These are phyloP conservation scores for Fusarium pseudocircinatum DNA, from an alignment of 2,329 filamentous ascomycete genomes.

Conservation along the genomic window DNA sequence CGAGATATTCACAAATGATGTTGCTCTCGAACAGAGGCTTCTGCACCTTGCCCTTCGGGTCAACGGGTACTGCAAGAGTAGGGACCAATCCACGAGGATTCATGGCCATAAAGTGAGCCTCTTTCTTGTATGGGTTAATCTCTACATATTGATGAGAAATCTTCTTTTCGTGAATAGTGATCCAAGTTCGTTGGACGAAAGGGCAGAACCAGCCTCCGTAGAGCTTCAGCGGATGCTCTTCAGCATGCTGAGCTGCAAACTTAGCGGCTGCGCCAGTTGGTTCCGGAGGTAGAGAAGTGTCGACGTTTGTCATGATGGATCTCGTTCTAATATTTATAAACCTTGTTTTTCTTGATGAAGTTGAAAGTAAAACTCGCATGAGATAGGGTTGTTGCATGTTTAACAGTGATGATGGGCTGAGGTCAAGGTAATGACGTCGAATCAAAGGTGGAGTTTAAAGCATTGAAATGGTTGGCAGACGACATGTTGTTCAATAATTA, in stretches of 20 bases:
- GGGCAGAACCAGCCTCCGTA: slow-evolving; percentile 82
- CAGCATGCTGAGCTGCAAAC: slow-evolving; percentile 57
- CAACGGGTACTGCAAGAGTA: slow-evolving; percentile 65
- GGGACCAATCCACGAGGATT: slow-evolving; percentile 82
- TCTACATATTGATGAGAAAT: slow-evolving; percentile 80
- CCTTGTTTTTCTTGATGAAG: not conserved
- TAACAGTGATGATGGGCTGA: not conserved
- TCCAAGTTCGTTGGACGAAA: slow-evolving; percentile 77
- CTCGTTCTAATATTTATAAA: not conserved
- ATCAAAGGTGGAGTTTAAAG: slow-evolving; percentile 17
- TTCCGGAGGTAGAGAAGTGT: slow-evolving; percentile 58
- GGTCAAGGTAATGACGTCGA: slow-evolving; percentile 28
- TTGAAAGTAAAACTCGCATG: not conserved
- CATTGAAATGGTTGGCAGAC: not conserved
- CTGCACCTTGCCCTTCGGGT: slow-evolving; percentile 43
- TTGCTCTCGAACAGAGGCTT: slow-evolving; percentile 78
- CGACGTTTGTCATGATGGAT: slow-evolving; percentile 54
- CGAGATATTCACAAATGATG: slow-evolving; percentile 79
- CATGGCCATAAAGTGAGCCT: slow-evolving; percentile 70
- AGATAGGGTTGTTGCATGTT: not conserved
- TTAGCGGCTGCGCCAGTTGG: slow-evolving; percentile 60
- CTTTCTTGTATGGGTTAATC: slow-evolving; percentile 82
- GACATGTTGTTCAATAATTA: not conserved
- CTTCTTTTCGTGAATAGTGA: slow-evolving; percentile 76
- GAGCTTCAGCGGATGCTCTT: slow-evolving; percentile 66